These are phyloP conservation scores for Monosporascus sp. DNA, from an alignment of 2,329 filamentous ascomycete species.

Conservation along the genomic window DNA sequence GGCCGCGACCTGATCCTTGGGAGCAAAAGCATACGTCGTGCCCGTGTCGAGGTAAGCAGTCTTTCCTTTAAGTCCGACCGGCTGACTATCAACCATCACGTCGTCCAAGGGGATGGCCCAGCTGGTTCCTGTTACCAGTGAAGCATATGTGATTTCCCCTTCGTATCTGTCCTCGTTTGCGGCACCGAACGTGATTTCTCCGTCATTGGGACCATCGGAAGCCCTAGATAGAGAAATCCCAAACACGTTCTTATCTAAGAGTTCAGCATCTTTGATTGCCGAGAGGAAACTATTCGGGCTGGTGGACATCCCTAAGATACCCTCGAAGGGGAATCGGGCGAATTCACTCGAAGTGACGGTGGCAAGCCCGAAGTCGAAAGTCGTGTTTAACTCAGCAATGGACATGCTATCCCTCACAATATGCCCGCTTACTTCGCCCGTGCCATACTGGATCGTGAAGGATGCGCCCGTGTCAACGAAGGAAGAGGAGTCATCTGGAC, in stretches of 20 bases:
- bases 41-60: conserved; percentile 78
- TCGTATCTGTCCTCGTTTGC: conserved; percentile 61
- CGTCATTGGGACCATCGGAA: conserved; percentile 60
- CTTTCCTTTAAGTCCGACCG: conserved; percentile 48
- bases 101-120: conserved; percentile 72
- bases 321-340: conserved; percentile 74
- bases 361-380: conserved; percentile 68
- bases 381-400: conserved; percentile 59
- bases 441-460: conserved; percentile 71
- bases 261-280: conserved; percentile 48
- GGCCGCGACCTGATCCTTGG: conserved; percentile 57
- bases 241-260: conserved; percentile 60
- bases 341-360: conserved; percentile 70
- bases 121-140: conserved; percentile 40
- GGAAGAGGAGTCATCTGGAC: conserved; percentile 58
- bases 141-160: conserved; percentile 63
- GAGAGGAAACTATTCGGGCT: conserved; percentile 64
- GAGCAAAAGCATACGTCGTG: conserved; percentile 73
- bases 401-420: conserved; percentile 61
- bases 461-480: conserved; percentile 45
- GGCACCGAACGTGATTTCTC: conserved; percentile 72
- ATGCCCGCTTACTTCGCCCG: conserved; percentile 64
- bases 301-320: conserved; percentile 74
- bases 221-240: conserved; percentile 65
- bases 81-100: conserved; percentile 54